phyloP scores from a whole-genome alignment of 2,329 filamentous ascomycete genomes.

The Lasiodiplodia gonubiensis region DNA sequence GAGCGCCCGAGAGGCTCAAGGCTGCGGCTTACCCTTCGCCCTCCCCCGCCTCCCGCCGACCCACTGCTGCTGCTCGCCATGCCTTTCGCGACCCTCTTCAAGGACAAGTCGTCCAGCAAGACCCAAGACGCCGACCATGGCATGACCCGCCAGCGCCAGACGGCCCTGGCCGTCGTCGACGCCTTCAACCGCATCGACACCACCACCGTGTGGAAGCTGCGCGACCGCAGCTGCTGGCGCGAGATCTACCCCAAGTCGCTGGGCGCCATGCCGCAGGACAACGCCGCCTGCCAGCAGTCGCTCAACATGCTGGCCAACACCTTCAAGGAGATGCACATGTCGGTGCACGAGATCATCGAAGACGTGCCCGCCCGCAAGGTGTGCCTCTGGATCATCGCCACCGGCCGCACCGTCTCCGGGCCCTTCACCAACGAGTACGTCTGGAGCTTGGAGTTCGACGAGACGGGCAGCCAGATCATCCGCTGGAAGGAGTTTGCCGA shows the following conservation, averaged over 20 bases:
- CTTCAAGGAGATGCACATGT: slow-evolving; percentile 21
- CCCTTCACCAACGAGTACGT: slow-evolving; percentile 33
- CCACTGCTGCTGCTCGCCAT: not conserved
- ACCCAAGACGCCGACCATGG: not conserved
- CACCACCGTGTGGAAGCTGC: slow-evolving; percentile 18
- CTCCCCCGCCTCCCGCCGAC: not conserved
- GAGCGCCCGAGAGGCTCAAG: not conserved
- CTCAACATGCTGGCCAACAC: slow-evolving; percentile 25
- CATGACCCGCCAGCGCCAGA: slow-evolving; percentile 37
- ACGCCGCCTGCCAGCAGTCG: not conserved
- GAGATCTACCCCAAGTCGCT: slow-evolving; percentile 27
- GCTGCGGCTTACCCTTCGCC: too few relatives aligned
- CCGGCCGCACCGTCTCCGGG: slow-evolving; percentile 31
- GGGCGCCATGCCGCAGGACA: slow-evolving; percentile 14
- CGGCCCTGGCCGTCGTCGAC: slow-evolving; percentile 30
- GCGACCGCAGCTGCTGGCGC: slow-evolving; percentile 16
- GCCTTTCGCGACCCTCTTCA: not conserved
- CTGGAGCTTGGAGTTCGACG: slow-evolving; percentile 26
- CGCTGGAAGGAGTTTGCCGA: slow-evolving; percentile 29
- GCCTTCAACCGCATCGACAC: slow-evolving; percentile 28
- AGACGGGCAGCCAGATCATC: slow-evolving; percentile 18
- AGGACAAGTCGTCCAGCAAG: slow-evolving; percentile 5
- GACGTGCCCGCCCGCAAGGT: slow-evolving; percentile 22
- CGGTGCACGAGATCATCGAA: slow-evolving; percentile 24
- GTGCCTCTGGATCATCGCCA: slow-evolving; percentile 22